phyloP scores from a whole-genome alignment of 2,329 filamentous ascomycete genomes.

The Juglanconis juglandina region DNA sequence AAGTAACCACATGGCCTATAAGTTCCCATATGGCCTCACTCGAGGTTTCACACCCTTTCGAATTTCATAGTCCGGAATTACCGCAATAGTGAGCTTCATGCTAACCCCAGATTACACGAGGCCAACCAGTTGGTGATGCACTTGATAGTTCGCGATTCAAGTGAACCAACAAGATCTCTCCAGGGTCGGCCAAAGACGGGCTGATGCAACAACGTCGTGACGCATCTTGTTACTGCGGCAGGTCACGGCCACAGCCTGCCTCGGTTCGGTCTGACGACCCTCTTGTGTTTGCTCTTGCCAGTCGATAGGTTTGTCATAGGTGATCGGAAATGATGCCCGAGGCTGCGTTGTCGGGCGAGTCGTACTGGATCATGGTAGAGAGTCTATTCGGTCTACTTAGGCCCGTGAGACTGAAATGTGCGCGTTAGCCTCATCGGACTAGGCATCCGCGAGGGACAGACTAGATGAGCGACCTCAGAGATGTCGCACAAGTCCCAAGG shows the following conservation, averaged over 20 bases:
- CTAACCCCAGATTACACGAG: constrained; percentile 1
- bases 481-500: neutral
- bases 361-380: neutral
- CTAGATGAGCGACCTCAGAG: neutral
- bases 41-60: neutral
- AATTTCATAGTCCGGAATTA: neutral
- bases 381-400: constrained; percentile 2
- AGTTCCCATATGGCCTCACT: neutral
- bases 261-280: neutral
- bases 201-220: neutral
- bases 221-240: neutral
- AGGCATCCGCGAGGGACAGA: neutral
- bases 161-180: neutral
- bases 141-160: constrained; percentile 4
- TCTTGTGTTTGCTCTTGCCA: neutral
- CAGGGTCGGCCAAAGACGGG: neutral
- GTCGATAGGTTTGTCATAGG: neutral
- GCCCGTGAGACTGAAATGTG: neutral
- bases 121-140: neutral
- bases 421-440: neutral
- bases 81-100: neutral
- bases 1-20: neutral
- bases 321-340: neutral
- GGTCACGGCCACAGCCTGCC: constrained; percentile 1
- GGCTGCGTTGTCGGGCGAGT: neutral